Percentiles rank a stretch among this genome's conserved stretches.
These are phyloP conservation scores for Pyrrhoderma lamaoense DNA, from an alignment of 1,284 basidiomycete species.

Conservation along the genomic window DNA sequence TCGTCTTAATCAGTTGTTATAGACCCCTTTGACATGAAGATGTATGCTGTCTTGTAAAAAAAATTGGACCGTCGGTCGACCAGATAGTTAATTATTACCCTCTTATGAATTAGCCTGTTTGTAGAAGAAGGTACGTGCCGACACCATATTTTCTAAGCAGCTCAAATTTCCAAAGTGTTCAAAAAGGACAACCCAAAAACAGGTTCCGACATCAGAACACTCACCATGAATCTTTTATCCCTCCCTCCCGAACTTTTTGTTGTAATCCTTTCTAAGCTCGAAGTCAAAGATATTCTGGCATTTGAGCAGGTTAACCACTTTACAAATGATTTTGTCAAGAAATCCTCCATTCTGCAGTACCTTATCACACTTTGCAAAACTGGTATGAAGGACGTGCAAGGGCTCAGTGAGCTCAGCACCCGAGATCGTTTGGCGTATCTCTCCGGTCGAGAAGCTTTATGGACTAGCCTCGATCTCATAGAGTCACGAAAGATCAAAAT, in stretches of 20 bases:
- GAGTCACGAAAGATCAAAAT: slow-evolving; percentile 1
- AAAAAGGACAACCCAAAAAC: slow-evolving; percentile 3
- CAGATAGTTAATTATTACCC: slow-evolving; percentile 1
- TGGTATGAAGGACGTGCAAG: slow-evolving; percentile 8
- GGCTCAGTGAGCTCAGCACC: background rate
- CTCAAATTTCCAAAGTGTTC: background rate
- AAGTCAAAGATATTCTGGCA: slow-evolving; percentile 14
- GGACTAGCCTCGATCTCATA: slow-evolving; percentile 6
- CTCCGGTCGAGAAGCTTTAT: slow-evolving; percentile 5
- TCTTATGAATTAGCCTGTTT: too few relatives aligned
- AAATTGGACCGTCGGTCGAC: slow-evolving; percentile 5
- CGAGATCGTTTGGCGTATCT: slow-evolving; percentile 11
- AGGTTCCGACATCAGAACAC: background rate
- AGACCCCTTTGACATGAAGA: slow-evolving; percentile 6
- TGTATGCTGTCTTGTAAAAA: slow-evolving; percentile 4
- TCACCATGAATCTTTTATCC: slow-evolving; percentile 10
- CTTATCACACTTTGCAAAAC: slow-evolving; percentile 4
- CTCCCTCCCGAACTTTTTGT: slow-evolving; percentile 17
- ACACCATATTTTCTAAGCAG: background rate
- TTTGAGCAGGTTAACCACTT: slow-evolving; percentile 5
- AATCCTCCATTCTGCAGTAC: slow-evolving; percentile 12
- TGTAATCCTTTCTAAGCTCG: slow-evolving; percentile 10
- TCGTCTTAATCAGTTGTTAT: slow-evolving; percentile 3
- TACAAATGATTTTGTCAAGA: background rate
- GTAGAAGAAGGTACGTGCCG: background rate